These are phyloP conservation scores for Colletotrichum horii DNA, from an alignment of 2,329 filamentous ascomycete genomes.

Conservation along the genomic window DNA sequence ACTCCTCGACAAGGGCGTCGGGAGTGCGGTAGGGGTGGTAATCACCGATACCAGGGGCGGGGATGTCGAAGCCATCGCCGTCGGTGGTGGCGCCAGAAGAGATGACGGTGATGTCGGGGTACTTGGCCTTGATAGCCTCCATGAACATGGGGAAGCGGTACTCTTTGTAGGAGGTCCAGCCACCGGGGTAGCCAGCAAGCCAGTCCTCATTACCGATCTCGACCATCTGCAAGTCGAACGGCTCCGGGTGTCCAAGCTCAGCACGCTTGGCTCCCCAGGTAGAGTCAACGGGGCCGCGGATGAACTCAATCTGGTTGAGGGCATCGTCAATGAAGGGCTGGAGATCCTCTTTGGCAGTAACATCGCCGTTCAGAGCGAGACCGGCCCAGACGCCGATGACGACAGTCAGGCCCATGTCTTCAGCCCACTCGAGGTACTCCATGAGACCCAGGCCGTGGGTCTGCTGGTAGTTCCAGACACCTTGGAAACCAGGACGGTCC, in stretches of 20 bases:
- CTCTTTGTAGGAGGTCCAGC: conserved; percentile 54
- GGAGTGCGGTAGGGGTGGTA: conserved; percentile 59
- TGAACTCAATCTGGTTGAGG: conserved; percentile 68
- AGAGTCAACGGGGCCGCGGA: conserved; percentile 57
- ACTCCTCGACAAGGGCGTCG: conserved; percentile 53
- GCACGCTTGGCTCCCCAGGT: conserved; percentile 64
- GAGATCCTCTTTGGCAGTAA: conserved; percentile 56
- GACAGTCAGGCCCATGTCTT: conserved; percentile 64
- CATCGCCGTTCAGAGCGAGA: conserved; percentile 57
- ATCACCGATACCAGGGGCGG: conserved; percentile 48
- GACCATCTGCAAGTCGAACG: conserved; percentile 65
- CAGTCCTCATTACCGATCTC: conserved; percentile 75
- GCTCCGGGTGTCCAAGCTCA: conserved; percentile 63
- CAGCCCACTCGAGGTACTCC: conserved; percentile 66
- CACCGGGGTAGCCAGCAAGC: conserved; percentile 53
- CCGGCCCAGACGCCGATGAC: conserved; percentile 65
- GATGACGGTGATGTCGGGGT: conserved; percentile 63
- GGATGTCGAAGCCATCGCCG: conserved; percentile 47
- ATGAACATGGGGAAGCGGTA: conserved; percentile 66
- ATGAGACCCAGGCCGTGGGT: conserved; percentile 67
- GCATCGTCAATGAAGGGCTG: conserved; percentile 63
- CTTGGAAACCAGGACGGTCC: conserved; percentile 59
- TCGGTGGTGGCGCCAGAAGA: conserved; percentile 52
- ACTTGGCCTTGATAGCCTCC: conserved; percentile 59
- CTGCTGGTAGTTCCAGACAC: conserved; percentile 65